Base-by-base conservation (phyloP, 2,329 filamentous ascomycete genomes). In the Ophiostoma angusticollis region DNA sequence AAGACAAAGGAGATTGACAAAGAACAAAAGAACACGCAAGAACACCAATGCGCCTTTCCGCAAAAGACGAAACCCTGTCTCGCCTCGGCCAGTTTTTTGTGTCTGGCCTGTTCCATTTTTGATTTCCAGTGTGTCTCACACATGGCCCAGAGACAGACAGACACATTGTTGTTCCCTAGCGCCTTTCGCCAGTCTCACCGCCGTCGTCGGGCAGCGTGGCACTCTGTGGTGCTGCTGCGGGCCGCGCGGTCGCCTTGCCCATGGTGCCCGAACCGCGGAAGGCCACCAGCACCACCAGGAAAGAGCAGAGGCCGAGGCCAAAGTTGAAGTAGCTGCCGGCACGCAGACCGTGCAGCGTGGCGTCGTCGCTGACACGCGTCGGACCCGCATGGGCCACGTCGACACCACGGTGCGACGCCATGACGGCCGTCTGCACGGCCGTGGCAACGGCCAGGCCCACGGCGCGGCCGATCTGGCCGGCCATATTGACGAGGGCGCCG, bases 401-500 rank as follows among this genome's bases (percentile, higher is more conserved):
- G 0, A 67, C 59, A 3, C 59, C 59, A 21, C 67, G 59, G 18
- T 61, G 58, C 3, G 59, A 53, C 0, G 70, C 70, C 58, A 76
- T 70, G 17, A 79, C 68, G 0, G 72, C 68, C 0, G 74, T 74
- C 52, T 83, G 77, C 2, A 80, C 60, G 0, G 75, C 74, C 0
- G 78, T 80, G 3, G 68, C 71, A 23, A 83, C 62, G 1, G 78
- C 78, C 1, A 83, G 59, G 2, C 74, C 70, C n/a, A 83, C 67
- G 1, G 78, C 70, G 6, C 78, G 63, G 0, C 78, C 78, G 23
- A 82, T 61, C 50, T 80, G 76, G 0, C 72, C 73, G 11, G 77
- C 68, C 0, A 77, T 68, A 43, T 81, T 81, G 51, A 83, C 72
- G 8, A 82, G 64, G 0, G 76, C 79, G 1, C 78, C 79, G 1